phyloP scores from a whole-genome alignment of 2,329 filamentous ascomycete species.

The Truncatella angustata region DNA sequence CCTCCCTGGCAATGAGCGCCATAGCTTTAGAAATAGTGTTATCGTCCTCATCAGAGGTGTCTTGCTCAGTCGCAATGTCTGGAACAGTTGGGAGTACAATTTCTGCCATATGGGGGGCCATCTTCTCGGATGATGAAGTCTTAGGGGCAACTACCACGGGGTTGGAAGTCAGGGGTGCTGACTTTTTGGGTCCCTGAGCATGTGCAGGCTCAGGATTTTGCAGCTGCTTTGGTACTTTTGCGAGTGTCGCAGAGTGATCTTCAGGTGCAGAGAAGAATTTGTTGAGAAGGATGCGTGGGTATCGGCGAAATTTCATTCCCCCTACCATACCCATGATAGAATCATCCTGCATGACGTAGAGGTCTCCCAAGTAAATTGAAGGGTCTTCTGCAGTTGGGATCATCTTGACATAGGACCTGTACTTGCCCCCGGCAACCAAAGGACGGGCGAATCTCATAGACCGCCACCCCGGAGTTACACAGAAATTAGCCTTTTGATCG shows the following conservation, averaged over 20 bases:
- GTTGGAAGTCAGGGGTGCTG: not conserved
- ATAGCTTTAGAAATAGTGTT: slow-evolving; percentile 25
- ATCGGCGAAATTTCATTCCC: slow-evolving; percentile 35
- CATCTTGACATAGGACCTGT: slow-evolving; percentile 38
- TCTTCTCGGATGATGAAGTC: not conserved
- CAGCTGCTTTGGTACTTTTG: not conserved
- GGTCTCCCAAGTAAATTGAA: slow-evolving; percentile 30
- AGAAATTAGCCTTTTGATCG: slow-evolving; percentile 31
- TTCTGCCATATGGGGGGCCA: not conserved
- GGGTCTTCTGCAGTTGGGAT: slow-evolving; percentile 26
- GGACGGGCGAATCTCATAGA: slow-evolving; percentile 29
- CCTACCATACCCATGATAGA: slow-evolving; percentile 30
- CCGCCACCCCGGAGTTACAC: slow-evolving; percentile 36
- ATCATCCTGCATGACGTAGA: slow-evolving; percentile 33
- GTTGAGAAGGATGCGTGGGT: slow-evolving; percentile 33
- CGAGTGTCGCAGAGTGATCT: slow-evolving; percentile 1
- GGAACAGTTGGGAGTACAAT: not conserved
- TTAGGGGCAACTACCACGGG: not conserved
- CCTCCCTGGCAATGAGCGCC: slow-evolving; percentile 49
- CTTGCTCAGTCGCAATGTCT: not conserved
- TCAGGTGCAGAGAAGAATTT: slow-evolving; percentile 38
- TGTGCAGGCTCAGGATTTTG: too few species aligned
- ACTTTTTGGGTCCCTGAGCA: not conserved
- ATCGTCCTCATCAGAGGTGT: slow-evolving; percentile 27
- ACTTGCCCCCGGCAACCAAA: slow-evolving; percentile 27